A percentile compares a stretch with the other conserved stretches of the same genome.
These are phyloP conservation scores for Sphaerobolus stellatus DNA, from an alignment of 1,284 basidiomycete species.

Conservation along the genomic window DNA sequence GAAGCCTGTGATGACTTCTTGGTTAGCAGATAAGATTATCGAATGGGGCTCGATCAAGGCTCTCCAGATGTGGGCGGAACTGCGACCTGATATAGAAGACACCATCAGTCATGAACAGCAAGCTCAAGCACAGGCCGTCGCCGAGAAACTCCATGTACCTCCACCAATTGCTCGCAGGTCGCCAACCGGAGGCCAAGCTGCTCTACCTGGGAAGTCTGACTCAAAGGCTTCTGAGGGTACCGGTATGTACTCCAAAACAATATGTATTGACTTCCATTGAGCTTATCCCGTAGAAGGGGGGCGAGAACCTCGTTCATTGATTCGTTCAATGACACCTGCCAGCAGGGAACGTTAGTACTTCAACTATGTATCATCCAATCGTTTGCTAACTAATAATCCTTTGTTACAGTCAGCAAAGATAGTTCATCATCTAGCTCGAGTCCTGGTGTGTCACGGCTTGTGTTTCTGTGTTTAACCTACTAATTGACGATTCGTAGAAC, in stretches of 20 bases:
- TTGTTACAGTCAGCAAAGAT: background rate
- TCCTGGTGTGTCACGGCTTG: conserved; percentile 3
- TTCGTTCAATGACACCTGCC: background rate
- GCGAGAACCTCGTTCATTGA: too few species aligned
- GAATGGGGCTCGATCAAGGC: conserved; percentile 96
- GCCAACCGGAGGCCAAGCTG: background rate
- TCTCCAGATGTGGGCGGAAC: conserved; percentile 83
- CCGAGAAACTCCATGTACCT: conserved; percentile 67
- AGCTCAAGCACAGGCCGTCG: conserved; percentile 62
- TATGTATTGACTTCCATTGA: too few species aligned
- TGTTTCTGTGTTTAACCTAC: background rate
- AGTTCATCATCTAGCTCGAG: conserved; percentile 11
- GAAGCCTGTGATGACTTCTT: conserved; percentile 92
- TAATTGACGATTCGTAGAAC: background rate
- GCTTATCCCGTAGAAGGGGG: too few species aligned
- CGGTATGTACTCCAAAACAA: too few species aligned
- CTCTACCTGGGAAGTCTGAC: background rate
- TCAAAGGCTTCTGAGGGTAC: too few species aligned
- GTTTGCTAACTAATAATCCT: background rate
- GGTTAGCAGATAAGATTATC: conserved; percentile 98
- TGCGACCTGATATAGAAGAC: conserved; percentile 60
- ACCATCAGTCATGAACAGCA: conserved; percentile 56
- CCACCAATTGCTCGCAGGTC: conserved; percentile 39
- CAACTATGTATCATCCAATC: too few species aligned
- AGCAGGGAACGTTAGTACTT: too few species aligned